Evolutionary conservation across 331 rosid species (phyloP), one percentile per base, ranked within the genome.

Genomic region (Dryas integrifolia): DNA sequence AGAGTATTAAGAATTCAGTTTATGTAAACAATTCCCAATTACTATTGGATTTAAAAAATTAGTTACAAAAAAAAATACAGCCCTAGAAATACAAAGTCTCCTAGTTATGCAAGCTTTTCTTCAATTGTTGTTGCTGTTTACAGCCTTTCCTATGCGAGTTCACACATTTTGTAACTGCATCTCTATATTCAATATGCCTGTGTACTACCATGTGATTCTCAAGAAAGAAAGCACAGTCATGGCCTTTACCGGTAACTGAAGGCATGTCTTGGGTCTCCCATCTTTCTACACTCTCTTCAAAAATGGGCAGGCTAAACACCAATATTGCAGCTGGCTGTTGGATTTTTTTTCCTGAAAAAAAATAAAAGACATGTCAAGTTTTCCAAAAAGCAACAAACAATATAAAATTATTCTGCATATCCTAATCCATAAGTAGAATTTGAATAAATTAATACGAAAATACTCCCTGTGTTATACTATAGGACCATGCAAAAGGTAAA

Each of bases 91-190:
- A 56, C 3, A 59, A 12, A 11, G 5, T 59, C 4, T 4, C 2
- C 74, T 24, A 21, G 39, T 30, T 30, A 35, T 43, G 74, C 39
- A 11, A 65, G 66, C 50, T 58, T 56, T 70, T 30, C 72, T 59
- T 61, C 56, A 76, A 50, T 52, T 52, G 65, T 7, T 26, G 62
- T 16, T 72, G 46, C 40, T 16, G 40, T 51, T 10, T 70, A 35
- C 70, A 44, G 48, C 14, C 55, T 50, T 50, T 59, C 44, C 65
- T 35, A 13, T 12, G 18, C 35, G 6, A 35, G 18, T 35, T 35
- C 6, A 2, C 62, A 57, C 8, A 57, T 57, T 57, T 24, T 10
- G 4, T n/a, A 59, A 59, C 58, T n/a, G 46, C 55, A 53, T 62
- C 72, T 70, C 67, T 75, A 9, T 4, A 39, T 40, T 16, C 30